Conservation (phyloP, 2,329 filamentous ascomycete species). For the Macrophomina pseudophaseolina region DNA sequence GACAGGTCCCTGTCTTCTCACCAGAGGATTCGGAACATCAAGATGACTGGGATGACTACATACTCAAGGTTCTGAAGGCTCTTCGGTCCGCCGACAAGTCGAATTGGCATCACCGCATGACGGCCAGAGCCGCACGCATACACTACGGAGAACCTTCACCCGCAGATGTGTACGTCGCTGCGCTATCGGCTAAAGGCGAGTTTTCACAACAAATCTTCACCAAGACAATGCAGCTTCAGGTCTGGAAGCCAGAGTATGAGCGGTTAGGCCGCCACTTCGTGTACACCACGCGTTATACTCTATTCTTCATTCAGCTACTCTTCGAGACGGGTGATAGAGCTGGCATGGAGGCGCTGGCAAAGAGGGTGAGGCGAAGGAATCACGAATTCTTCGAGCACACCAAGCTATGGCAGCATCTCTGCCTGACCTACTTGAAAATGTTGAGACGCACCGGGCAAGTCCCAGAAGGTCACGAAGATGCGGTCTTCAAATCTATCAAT, state of each 20-base stretch:
- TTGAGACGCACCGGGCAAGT: conserved; percentile 64
- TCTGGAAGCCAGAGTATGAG: conserved; percentile 93
- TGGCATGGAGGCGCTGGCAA: conserved; percentile 78
- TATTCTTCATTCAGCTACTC: conserved; percentile 78
- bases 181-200: conserved; percentile 72
- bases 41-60: conserved; percentile 64
- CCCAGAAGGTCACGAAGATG: conserved; percentile 66
- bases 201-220: conserved; percentile 86
- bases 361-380: conserved; percentile 79
- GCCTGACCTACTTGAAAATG: conserved; percentile 62
- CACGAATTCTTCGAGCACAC: conserved; percentile 72
- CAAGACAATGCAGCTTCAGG: conserved; percentile 92
- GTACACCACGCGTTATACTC: conserved; percentile 85
- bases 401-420: conserved; percentile 67
- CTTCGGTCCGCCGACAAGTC: conserved; percentile 79
- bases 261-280: conserved; percentile 85
- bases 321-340: conserved; percentile 74
- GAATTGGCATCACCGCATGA: conserved; percentile 94
- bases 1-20: conserved; percentile 49
- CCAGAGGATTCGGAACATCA: conserved; percentile 44
- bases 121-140: conserved; percentile 71
- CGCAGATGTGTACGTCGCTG: conserved; percentile 54
- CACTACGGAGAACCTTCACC: conserved; percentile 61
- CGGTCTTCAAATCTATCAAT: conserved; percentile 66
- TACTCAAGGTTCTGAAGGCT: conserved; percentile 65